Conservation (phyloP, 2,329 filamentous ascomycete species). For the Teratosphaeria gauchensis region DNA sequence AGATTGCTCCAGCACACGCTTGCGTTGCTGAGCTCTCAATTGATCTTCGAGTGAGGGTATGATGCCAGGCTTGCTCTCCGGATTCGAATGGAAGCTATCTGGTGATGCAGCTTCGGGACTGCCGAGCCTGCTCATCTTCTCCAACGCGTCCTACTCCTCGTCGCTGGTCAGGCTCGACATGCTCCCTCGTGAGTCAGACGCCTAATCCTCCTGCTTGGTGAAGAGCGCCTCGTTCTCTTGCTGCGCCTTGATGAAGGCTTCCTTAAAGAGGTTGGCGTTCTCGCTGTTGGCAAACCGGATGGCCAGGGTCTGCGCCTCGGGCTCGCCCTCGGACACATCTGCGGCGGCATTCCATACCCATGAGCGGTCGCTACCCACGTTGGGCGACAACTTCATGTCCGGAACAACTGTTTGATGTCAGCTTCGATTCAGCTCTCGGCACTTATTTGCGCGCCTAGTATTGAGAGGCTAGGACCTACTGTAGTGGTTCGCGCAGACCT, state of each 20-base stretch:
- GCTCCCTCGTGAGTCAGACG: background rate
- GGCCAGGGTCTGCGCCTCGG: slow-evolving; percentile 88
- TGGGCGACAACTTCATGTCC: slow-evolving; percentile 97
- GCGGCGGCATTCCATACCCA: slow-evolving; percentile 99
- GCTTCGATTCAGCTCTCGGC: background rate
- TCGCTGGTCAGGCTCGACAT: background rate
- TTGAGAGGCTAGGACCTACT: slow-evolving; percentile 45
- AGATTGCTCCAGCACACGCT: background rate
- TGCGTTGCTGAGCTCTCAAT: background rate
- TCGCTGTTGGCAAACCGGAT: slow-evolving; percentile 97
- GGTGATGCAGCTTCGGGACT: background rate
- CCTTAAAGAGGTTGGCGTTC: slow-evolving; percentile 96
- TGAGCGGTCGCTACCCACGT: slow-evolving; percentile 93
- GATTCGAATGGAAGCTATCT: background rate
- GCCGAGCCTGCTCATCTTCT: background rate
- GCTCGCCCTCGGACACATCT: slow-evolving; percentile 95
- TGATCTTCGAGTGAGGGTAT: background rate
- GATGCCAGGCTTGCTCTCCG: background rate
- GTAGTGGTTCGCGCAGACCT: slow-evolving; percentile 99
- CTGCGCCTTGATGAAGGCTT: slow-evolving; percentile 92
- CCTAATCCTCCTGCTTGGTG: slow-evolving; percentile 25
- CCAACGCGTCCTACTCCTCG: background rate
- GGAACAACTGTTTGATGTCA: slow-evolving; percentile 60
- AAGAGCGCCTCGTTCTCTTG: slow-evolving; percentile 90
- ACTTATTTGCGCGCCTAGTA: background rate